Percentiles rank a stretch among this genome's conserved stretches.
Evolutionary conservation across 2,329 filamentous ascomycete genomes (phyloP).

Genomic region (Aspergillus tubingensis): DNA sequence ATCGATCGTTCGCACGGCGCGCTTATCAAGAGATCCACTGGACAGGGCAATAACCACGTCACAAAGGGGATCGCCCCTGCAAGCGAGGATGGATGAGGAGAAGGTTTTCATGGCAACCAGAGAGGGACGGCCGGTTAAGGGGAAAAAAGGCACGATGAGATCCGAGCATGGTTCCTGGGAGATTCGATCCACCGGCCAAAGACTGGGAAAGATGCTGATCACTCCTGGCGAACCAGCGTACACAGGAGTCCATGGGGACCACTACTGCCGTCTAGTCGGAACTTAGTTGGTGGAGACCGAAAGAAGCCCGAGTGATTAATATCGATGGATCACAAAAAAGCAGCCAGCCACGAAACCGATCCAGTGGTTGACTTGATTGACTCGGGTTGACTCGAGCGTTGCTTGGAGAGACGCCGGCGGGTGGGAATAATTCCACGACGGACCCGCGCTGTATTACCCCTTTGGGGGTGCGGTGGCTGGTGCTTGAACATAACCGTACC

Average conservation of each 20-base stretch:
- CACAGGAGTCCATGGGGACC: constrained; percentile 3
- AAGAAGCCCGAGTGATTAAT: constrained; percentile 3
- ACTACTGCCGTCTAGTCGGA: constrained; percentile 2
- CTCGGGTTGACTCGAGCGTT: constrained; percentile 1
- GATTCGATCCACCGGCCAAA: constrained; percentile 9
- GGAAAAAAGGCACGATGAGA: constrained; percentile 19
- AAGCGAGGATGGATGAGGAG: constrained; percentile 2
- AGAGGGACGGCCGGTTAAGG: constrained; percentile 4
- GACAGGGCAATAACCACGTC: constrained; percentile 16
- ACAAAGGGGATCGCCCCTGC: constrained; percentile 10
- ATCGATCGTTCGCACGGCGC: constrained; percentile 6
- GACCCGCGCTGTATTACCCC: neutral
- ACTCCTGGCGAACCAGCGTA: constrained; percentile 16
- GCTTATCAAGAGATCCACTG: constrained; percentile 17
- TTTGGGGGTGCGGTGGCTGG: neutral
- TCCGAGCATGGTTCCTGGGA: constrained; percentile 16
- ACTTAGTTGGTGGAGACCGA: constrained; percentile 6
- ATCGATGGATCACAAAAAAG: constrained; percentile 7
- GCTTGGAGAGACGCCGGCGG: constrained; percentile 3
- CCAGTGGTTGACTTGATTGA: neutral
- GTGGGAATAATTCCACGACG: neutral
- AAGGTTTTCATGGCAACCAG: constrained; percentile 10
- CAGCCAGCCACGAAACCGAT: constrained; percentile 8
- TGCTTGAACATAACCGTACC: neutral
- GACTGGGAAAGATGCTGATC: constrained; percentile 11